Conservation (phyloP, 495 filamentous ascomycete genomes). For the Talaromyces thailandensis region DNA sequence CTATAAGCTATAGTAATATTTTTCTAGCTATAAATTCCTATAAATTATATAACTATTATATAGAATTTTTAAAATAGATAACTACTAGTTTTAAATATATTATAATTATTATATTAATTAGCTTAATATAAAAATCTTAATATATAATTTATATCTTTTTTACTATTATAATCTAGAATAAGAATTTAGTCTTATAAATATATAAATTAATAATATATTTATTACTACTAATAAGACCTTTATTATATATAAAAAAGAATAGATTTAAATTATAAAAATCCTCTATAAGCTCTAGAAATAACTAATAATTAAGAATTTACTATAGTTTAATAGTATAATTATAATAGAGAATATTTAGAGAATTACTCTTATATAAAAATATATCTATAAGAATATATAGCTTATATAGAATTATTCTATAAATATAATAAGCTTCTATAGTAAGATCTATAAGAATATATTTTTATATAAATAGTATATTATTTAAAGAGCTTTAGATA, state of each 20-base stretch:
- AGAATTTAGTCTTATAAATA: neutral
- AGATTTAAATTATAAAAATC: neutral
- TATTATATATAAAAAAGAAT: neutral
- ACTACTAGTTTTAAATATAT: neutral
- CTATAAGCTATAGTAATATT: neutral
- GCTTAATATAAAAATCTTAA: neutral
- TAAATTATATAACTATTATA: neutral
- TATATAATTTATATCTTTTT: neutral
- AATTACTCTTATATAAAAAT: neutral
- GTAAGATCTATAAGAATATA: neutral
- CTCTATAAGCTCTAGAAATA: neutral
- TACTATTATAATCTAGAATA: neutral
- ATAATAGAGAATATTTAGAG: neutral
- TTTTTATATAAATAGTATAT: neutral
- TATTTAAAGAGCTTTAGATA: neutral
- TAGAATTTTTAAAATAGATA: neutral
- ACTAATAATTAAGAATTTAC: neutral
- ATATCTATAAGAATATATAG: neutral
- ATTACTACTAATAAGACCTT: neutral
- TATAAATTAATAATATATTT: neutral
- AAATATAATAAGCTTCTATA: neutral
- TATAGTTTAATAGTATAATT: neutral
- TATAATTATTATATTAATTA: neutral
- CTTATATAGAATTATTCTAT: neutral
- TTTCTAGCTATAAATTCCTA: neutral